These are phyloP conservation scores for Chytriomyces sp. DNA, from an alignment of 192 early-diverging fungal species.

Conservation along the genomic window DNA sequence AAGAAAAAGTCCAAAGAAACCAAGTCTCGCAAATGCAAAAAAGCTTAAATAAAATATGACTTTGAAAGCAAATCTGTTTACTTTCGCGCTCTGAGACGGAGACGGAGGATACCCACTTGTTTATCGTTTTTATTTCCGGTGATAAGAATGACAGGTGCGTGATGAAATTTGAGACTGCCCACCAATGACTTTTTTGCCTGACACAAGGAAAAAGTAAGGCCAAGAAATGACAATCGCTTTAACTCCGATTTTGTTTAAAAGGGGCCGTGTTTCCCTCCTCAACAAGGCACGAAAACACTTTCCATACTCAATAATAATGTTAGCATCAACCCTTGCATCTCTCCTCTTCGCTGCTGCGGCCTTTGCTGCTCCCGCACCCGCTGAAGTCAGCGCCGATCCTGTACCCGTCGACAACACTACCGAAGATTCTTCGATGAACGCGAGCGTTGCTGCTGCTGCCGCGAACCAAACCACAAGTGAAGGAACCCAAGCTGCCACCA, in stretches of 20 bases:
- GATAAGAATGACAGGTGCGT: too few relatives aligned
- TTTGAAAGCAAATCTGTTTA: too few relatives aligned
- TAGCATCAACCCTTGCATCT: not conserved
- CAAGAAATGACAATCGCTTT: not conserved
- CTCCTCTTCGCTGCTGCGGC: not conserved
- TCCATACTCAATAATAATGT: not conserved
- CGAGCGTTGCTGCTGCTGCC: not conserved
- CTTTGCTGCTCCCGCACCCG: not conserved
- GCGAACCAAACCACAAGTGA: conserved; percentile 13
- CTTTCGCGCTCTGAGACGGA: too few relatives aligned
- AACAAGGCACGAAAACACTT: not conserved
- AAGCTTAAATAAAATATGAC: too few relatives aligned
- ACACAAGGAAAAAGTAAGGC: too few relatives aligned
- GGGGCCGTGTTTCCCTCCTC: not conserved
- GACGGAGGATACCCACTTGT: too few relatives aligned
- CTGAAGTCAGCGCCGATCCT: not conserved
- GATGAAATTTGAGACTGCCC: too few relatives aligned
- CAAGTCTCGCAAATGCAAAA: not conserved
- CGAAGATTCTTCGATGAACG: not conserved
- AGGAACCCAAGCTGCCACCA: conserved; percentile 1
- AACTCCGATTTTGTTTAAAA: not conserved
- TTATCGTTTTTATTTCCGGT: too few relatives aligned
- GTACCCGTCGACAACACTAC: not conserved
- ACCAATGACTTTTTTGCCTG: too few relatives aligned
- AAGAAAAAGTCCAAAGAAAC: not conserved